Conservation (phyloP, 495 filamentous ascomycete species). For the Amorphotheca resinae region DNA sequence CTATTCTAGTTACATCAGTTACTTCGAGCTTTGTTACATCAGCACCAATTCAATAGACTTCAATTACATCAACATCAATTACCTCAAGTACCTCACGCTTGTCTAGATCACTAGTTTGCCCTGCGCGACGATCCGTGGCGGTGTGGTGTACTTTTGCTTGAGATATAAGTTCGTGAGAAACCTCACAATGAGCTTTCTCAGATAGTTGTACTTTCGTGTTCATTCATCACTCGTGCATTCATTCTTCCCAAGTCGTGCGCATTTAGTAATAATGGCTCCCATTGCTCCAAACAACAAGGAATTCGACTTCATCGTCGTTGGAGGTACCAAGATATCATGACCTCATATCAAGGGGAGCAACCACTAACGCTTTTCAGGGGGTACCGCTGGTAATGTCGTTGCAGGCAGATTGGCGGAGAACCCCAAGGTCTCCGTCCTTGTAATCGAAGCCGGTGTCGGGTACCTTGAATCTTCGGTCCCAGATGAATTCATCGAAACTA, state of each 20-base stretch:
- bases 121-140: no score
- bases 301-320: constrained; percentile 35
- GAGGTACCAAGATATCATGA: constrained; percentile 19
- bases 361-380: constrained; percentile 37
- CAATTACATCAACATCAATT: no score
- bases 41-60: no score
- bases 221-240: no score
- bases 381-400: constrained; percentile 75
- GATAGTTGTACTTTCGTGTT: no score
- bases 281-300: constrained; percentile 5
- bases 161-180: no score
- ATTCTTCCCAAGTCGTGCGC: background rate
- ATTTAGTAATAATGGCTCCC: background rate
- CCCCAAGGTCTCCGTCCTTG: constrained; percentile 27
- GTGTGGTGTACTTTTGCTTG: no score
- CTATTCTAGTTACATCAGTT: no score
- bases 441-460: constrained; percentile 42
- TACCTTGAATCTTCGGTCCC: constrained; percentile 43
- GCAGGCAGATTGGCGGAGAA: constrained; percentile 42
- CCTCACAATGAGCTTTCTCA: no score
- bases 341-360: background rate
- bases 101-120: no score
- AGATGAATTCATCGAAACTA: constrained; percentile 36
- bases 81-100: no score
- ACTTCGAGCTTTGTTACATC: no score